A percentile compares a stretch with the other conserved stretches of the same genome.
Conservation (phyloP, 2,329 filamentous ascomycete genomes). For the Colletotrichum sp. region DNA sequence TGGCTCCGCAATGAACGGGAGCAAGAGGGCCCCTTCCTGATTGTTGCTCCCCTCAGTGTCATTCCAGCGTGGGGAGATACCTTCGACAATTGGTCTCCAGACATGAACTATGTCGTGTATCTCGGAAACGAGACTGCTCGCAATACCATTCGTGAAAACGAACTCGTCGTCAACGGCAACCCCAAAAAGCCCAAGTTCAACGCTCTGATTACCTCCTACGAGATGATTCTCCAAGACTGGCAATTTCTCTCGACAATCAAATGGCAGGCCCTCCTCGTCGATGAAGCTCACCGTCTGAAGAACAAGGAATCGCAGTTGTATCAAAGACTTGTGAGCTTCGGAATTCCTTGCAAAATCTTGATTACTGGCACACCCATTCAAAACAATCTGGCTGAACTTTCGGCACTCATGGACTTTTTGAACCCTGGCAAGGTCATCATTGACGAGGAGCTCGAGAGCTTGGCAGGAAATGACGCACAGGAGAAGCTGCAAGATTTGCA, state of each 20-base stretch:
- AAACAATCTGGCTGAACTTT: constrained; percentile 92
- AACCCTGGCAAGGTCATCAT: constrained; percentile 94
- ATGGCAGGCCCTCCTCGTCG: constrained; percentile 96
- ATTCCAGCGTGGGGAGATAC: constrained; percentile 99
- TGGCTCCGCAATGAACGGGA: constrained; percentile 90
- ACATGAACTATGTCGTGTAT: constrained; percentile 97
- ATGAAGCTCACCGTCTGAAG: constrained; percentile 96
- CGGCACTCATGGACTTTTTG: constrained; percentile 92
- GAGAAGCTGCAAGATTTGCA: constrained; percentile 87
- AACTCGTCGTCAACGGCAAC: constrained; percentile 86
- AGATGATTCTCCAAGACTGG: constrained; percentile 89
- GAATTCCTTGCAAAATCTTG: constrained; percentile 84
- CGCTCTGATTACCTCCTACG: constrained; percentile 96
- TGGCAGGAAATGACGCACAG: constrained; percentile 81
- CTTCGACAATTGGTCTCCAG: constrained; percentile 94
- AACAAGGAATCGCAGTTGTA: constrained; percentile 96
- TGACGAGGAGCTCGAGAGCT: constrained; percentile 85
- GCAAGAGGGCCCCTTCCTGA: constrained; percentile 94
- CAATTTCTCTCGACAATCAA: constrained; percentile 88
- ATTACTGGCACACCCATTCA: constrained; percentile 98
- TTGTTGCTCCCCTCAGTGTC: constrained; percentile 95
- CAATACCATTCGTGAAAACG: constrained; percentile 86
- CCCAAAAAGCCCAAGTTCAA: constrained; percentile 93
- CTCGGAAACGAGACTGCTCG: constrained; percentile 88
- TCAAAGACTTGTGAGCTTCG: constrained; percentile 82